A percentile compares a stretch with the other conserved stretches of the same genome.
Conservation (phyloP, 768 basidiomycete species). For the Boletus rubescentipes region DNA sequence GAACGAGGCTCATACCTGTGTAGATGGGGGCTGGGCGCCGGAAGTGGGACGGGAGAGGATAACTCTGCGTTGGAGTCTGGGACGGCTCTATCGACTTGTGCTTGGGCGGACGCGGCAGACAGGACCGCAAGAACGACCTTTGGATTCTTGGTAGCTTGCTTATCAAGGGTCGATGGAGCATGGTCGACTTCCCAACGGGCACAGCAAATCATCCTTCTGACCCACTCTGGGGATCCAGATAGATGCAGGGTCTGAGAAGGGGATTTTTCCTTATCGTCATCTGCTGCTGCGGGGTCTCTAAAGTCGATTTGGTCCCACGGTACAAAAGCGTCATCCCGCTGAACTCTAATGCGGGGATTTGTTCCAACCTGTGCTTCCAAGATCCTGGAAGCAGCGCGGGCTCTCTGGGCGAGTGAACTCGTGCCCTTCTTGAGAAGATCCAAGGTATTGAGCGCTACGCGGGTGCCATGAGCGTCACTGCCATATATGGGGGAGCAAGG, state of each 20-base stretch:
- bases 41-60: constrained; percentile 61
- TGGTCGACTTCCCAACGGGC: constrained; percentile 72
- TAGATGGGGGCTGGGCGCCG: constrained; percentile 52
- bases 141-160: constrained; percentile 24
- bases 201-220: constrained; percentile 81
- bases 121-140: constrained; percentile 66
- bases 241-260: constrained; percentile 24
- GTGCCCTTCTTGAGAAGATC: constrained; percentile 93
- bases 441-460: constrained; percentile 80
- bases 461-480: constrained; percentile 8
- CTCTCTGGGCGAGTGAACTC: constrained; percentile 72
- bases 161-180: constrained; percentile 35
- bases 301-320: constrained; percentile 75
- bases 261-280: constrained; percentile 26
- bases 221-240: constrained; percentile 72
- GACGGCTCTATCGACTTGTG: constrained; percentile 24
- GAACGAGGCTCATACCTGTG: constrained; percentile 67
- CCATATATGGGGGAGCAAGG: background rate
- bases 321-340: constrained; percentile 79
- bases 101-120: constrained; percentile 30
- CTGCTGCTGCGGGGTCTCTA: constrained; percentile 32
- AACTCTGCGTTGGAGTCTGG: constrained; percentile 24
- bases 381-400: constrained; percentile 84
- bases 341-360: constrained; percentile 78
- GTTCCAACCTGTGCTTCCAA: constrained; percentile 85